Conservation (phyloP, 179 eudicot species). For the Heliamphora ciliata region DNA sequence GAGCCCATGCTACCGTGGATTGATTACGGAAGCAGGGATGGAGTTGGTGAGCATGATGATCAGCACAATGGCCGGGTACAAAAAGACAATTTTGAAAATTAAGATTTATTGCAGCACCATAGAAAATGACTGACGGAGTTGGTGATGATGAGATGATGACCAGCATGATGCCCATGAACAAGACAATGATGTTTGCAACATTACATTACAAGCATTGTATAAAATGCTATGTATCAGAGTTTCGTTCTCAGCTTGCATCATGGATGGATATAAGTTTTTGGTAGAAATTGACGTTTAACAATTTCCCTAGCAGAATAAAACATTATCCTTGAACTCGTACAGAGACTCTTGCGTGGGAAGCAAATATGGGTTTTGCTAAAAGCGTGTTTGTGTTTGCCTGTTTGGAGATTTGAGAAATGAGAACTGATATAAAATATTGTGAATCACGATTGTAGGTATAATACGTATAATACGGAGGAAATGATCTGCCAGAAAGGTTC, state of each 20-base stretch:
- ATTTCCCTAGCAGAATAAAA: not conserved
- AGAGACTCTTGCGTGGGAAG: too few species aligned
- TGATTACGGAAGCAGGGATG: slow-evolving; percentile 56
- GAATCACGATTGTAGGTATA: too few species aligned
- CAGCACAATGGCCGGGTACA: slow-evolving; percentile 12
- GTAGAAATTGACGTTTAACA: not conserved
- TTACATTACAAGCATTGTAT: too few species aligned
- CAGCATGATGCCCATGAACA: not conserved
- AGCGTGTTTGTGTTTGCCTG: too few species aligned
- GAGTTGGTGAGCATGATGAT: slow-evolving; percentile 21
- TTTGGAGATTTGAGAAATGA: too few species aligned
- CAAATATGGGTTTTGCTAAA: too few species aligned
- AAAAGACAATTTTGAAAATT: slow-evolving; percentile 8
- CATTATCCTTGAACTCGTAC: too few species aligned
- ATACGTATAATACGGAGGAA: too few species aligned
- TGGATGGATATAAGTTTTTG: not conserved
- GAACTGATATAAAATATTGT: too few species aligned
- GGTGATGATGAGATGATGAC: not conserved
- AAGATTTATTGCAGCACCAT: not conserved
- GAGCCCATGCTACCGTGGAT: slow-evolving; percentile 90
- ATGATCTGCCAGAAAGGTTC: too few species aligned
- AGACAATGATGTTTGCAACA: not conserved
- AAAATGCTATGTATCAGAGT: not conserved
- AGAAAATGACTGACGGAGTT: not conserved
- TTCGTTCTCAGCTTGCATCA: not conserved